Evolutionary conservation across 2,329 filamentous ascomycete species (phyloP), one percentile per base, ranked within the genome.

Genomic region (Calonectria henricotiae): DNA sequence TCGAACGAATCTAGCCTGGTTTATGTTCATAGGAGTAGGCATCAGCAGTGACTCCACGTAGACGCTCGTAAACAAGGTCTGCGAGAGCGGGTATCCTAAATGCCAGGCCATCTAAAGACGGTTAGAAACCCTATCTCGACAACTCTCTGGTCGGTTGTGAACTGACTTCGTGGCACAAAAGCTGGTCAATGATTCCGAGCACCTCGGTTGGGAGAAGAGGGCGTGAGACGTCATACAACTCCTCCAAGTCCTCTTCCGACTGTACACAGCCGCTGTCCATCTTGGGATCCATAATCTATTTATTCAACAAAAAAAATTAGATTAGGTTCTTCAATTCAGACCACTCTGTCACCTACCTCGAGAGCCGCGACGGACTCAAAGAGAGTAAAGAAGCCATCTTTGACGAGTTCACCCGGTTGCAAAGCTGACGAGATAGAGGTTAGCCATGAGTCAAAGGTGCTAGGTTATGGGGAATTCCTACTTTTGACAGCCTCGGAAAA

Each of bases 201-300:
- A 97, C 90, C 82, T 99, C 92, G 75, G 93, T 90, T 0, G 94
- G 93, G 15, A 92, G 85, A 46, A 97, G 84, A 7, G 89, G 85
- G 55, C 87, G 86, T 49, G 89, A 85, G 46, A 95, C 89, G 78
- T 98, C 92, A 81, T 96, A 97, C 62, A 93, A 89, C 73, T 96
- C 92, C 70, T 97, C 94, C 39, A 96, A 89, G n/a, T 91, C 90
- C 78, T 98, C 94, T 35, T 92, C 93, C 8, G 92, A 90, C 23
- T 90, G 88, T 7, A 97, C 86, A 74, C 92, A 95, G 32, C 96
- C 96, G 79, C 94, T 98, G 82, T 99, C 96, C 96, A 99, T 99
- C 83, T 98, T 99, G 1, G 94, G 92, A 79, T 99, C 96, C 94
- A 98, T 98, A 77, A 99, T 98, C 96, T 99, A 54, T 6, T 9